Base-by-base conservation (phyloP, 768 basidiomycete genomes). In the Calocybe cyanea region DNA sequence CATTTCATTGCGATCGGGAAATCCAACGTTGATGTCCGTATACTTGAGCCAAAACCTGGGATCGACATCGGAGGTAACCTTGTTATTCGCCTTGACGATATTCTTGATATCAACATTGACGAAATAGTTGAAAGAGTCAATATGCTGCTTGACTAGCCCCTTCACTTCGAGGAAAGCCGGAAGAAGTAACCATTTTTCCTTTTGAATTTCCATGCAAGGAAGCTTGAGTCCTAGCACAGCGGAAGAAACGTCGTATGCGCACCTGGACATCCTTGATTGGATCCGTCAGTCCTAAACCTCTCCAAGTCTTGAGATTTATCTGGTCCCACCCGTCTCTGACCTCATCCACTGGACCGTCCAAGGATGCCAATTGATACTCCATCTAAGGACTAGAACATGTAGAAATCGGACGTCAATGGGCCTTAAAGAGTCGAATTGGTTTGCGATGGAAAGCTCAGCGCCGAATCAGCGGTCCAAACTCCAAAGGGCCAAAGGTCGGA, bases 121-220 rank as follows among this genome's bases (percentile, higher is more conserved):
- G 60, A 99, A 98, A 66, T 95, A 94, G 70, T 97, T 97, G 81
- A 92, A 98, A 7, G 92, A 96, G 65, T 97, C 96, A 55, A 97
- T 89, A 62, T 99, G 96, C 62, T 98, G 96, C 70, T 98, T 98
- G 50, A 99, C 96, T 11, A 99, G 83, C 48, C 96, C 96, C 59
- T 99, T 99, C 50, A 96, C 91, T 67, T 94, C 88, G 41, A 99
- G 75, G 59, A 98, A 99, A 8, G 94, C 95, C 1, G 96, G 96
- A 2, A 99, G 72, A 8, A 99, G 71, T 15, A 96, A 80, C 96
- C 96, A 99, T 83, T 99, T 99, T 63, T 99, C 96, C 94, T 96
- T 24, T 11, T 39, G 46, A 25, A 52, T 49, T 44, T 41, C n/a
- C n/a, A n/a, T n/a, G n/a, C n/a, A n/a, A n/a, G n/a, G n/a, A n/a